Evolutionary conservation across 306 rosid species (phyloP).

Genomic region (Canavalia ensiformis): DNA sequence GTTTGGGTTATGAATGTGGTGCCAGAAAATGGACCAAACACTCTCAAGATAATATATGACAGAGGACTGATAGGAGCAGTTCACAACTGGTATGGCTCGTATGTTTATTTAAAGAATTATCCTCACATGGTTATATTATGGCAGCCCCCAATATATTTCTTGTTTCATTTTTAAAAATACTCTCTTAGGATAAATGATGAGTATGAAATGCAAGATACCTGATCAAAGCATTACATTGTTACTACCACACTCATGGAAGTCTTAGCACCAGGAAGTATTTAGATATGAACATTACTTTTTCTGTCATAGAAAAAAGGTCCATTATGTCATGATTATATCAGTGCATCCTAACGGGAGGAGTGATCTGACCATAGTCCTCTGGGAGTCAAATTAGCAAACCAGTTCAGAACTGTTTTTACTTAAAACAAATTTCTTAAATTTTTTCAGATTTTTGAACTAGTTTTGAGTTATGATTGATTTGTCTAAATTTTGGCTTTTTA

Average conservation of each 20-base stretch:
- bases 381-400: not conserved
- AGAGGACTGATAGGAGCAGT: conserved; percentile 81
- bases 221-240: not conserved
- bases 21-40: conserved; percentile 75
- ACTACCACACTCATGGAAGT: not conserved
- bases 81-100: conserved; percentile 69
- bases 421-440: too few relatives aligned
- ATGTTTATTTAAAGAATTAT: conserved; percentile 13
- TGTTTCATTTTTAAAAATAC: conserved; percentile 11
- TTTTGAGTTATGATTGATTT: not conserved
- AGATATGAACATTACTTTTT: not conserved
- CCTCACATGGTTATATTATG: not conserved
- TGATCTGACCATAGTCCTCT: conserved; percentile 13
- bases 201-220: conserved; percentile 9
- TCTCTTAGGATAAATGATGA: not conserved
- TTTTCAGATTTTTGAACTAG: not conserved
- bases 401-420: not conserved
- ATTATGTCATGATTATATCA: conserved; percentile 9
- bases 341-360: conserved; percentile 23
- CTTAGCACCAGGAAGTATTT: conserved; percentile 17
- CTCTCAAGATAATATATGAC: conserved; percentile 78
- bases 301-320: not conserved
- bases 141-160: not conserved
- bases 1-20: conserved; percentile 91
- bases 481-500: not conserved